Base-by-base conservation (phyloP, 441 rosid species). In the Eutrema salsugineum region DNA sequence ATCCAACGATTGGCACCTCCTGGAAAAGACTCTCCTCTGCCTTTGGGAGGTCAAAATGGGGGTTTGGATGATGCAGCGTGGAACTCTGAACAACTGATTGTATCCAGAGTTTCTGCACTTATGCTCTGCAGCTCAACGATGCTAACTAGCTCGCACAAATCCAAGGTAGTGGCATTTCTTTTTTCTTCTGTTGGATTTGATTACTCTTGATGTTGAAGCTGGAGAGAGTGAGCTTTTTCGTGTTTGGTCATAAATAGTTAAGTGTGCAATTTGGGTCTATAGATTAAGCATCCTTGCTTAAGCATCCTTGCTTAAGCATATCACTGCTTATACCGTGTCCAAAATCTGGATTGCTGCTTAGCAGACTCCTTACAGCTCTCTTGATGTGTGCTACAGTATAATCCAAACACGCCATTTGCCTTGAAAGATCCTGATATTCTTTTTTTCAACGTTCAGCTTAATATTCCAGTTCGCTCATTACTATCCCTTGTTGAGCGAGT, bases 401-500 rank as follows among this genome's bases (percentile, higher is more conserved):
- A 32, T 20, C 27, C 39, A 54, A 49, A 5, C n/a, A 38, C 62
- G 20, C 48, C 63, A 47, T 59, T n/a, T 47, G 35, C 71, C 46
- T 46, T 51, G 17, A 16, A 38, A 11, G 32, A 49, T 66, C 36
- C 56, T 63, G 22, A 77, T 68, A n/a, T 61, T 67, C 39, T 47
- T 56, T 68, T 11, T 71, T 77, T 81, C 19, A 53, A 63, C 43
- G 70, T 50, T 73, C 66, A 94, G 98, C 85, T 87, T 50, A 58
- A 67, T 47, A 82, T 82, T 68, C 98, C 96, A 40, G 38, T 92
- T 74, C 82, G 81, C 62, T 77, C 91, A 35, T 72, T 92, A 60
- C 74, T 90, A 78, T 84, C 89, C 40, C 87, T 92, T 77, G 80
- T 89, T 77, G 89, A 94, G 75, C 89, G 99, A 78, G 81, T 94